Percentiles rank a stretch among this genome's conserved stretches.
Evolutionary conservation across 1,284 basidiomycete species (phyloP).

Genomic region (Mycena sp.): DNA sequence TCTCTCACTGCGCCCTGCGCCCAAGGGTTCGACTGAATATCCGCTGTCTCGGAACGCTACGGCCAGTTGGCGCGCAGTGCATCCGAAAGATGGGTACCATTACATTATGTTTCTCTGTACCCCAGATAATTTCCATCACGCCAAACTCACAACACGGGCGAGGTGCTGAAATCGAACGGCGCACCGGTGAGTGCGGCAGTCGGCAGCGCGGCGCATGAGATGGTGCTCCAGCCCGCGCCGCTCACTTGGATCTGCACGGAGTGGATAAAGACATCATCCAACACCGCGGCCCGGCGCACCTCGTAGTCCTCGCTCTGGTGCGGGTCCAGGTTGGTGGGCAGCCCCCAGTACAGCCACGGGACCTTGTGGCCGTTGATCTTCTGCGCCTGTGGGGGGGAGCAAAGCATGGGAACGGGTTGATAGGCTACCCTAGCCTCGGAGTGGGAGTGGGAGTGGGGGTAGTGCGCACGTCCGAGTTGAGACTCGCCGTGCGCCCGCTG

Average conservation of each 20-base stretch:
- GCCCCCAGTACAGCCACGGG: slow-evolving; percentile 50
- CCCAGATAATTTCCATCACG: neutral
- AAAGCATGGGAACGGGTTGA: neutral
- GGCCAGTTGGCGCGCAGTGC: no score
- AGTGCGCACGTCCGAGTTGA: slow-evolving; percentile 34
- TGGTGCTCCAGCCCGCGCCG: slow-evolving; percentile 34
- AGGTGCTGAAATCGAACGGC: slow-evolving; percentile 35
- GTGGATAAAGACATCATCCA: neutral
- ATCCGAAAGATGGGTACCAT: no score
- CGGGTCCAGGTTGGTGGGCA: slow-evolving; percentile 48
- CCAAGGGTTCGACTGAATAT: no score
- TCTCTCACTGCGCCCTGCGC: no score
- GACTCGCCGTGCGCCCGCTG: slow-evolving; percentile 36
- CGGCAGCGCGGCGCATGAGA: slow-evolving; percentile 27
- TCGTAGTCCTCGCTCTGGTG: slow-evolving; percentile 48
- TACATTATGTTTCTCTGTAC: no score
- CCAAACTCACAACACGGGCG: slow-evolving; percentile 6
- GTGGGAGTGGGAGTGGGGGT: neutral
- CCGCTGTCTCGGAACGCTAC: no score
- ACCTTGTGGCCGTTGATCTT: slow-evolving; percentile 45
- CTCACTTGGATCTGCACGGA: slow-evolving; percentile 34
- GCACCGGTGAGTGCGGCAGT: slow-evolving; percentile 30
- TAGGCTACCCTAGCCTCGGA: no score
- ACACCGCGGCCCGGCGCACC: slow-evolving; percentile 28
- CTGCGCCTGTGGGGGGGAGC: slow-evolving; percentile 23